phyloP scores from a whole-genome alignment of 1,284 basidiomycete genomes.

The Sparassis latifolia region DNA sequence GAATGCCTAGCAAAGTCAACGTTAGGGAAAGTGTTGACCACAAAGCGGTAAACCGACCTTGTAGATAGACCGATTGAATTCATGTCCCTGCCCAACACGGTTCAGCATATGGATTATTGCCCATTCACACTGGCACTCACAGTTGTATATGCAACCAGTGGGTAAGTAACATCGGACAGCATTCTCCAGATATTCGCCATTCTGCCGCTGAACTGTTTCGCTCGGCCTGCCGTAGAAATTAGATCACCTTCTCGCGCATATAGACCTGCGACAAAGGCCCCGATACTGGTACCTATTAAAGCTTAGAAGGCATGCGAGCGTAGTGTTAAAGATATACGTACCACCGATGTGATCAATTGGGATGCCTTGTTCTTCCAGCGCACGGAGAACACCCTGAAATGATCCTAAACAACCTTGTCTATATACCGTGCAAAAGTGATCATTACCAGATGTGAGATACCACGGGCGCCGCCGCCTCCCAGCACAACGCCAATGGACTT shows the following conservation, averaged over 20 bases:
- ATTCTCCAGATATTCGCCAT: constrained; percentile 96
- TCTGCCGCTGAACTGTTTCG: constrained; percentile 87
- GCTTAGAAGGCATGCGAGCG: not conserved
- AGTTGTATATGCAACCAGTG: constrained; percentile 95
- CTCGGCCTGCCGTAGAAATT: constrained; percentile 78
- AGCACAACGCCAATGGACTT: constrained; percentile 92
- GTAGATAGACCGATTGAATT: constrained; percentile 83
- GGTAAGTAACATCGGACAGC: constrained; percentile 94
- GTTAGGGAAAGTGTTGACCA: constrained; percentile 1
- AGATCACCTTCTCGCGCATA: constrained; percentile 94
- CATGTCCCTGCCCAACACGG: constrained; percentile 60
- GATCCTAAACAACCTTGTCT: constrained; percentile 5
- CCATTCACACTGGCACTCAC: constrained; percentile 37
- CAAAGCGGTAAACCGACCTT: constrained; percentile 40
- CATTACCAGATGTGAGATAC: constrained; percentile 85
- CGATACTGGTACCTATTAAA: constrained; percentile 76
- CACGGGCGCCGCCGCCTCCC: constrained; percentile 93
- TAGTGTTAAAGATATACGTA: constrained; percentile 12
- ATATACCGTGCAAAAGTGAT: not conserved
- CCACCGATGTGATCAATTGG: constrained; percentile 91
- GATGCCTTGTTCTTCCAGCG: constrained; percentile 87
- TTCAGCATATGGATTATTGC: not conserved
- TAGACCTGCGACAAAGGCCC: constrained; percentile 90
- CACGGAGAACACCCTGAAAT: constrained; percentile 77
- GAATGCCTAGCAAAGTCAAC: constrained; percentile 49